Percentiles rank a stretch among this genome's conserved stretches.
Conservation (phyloP, 1,284 basidiomycete species). For the Violaceomyces palustris region DNA sequence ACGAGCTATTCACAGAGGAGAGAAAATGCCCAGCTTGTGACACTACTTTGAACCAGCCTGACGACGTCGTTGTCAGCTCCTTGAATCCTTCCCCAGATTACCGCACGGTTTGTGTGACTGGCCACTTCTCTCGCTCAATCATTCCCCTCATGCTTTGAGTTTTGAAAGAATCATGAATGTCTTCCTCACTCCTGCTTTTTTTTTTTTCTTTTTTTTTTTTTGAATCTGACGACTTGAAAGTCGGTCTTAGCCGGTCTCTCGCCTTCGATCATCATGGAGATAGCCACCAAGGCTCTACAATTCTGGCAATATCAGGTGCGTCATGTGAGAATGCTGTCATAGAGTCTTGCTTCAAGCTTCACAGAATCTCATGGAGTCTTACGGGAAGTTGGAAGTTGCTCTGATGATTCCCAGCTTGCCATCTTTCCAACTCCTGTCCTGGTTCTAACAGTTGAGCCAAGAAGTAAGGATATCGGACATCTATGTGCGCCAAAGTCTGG, state of each 20-base stretch:
- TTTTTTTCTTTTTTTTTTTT: too few relatives aligned
- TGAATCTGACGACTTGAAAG: background rate
- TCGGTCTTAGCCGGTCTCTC: constrained; percentile 26
- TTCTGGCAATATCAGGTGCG: constrained; percentile 27
- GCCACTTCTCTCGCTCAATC: background rate
- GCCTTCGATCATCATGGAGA: constrained; percentile 19
- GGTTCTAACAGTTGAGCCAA: too few relatives aligned
- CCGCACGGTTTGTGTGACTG: constrained; percentile 4
- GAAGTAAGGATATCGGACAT: too few relatives aligned
- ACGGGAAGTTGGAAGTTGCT: too few relatives aligned
- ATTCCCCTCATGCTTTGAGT: background rate
- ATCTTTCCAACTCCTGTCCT: too few relatives aligned
- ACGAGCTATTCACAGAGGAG: constrained; percentile 18
- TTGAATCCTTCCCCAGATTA: constrained; percentile 22
- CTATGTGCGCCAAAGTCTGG: too few relatives aligned
- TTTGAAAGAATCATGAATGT: background rate
- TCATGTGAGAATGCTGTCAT: too few relatives aligned
- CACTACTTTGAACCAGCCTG: constrained; percentile 9
- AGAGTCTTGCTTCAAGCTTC: too few relatives aligned
- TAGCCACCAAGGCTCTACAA: constrained; percentile 12
- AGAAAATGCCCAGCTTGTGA: constrained; percentile 30
- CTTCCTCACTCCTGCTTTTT: too few relatives aligned
- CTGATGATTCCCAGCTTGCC: too few relatives aligned
- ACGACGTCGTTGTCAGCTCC: constrained; percentile 21
- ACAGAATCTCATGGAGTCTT: too few relatives aligned